A percentile compares a stretch with the other conserved stretches of the same genome.
Evolutionary conservation across 83 land plant species (phyloP).

Genomic region (Diphasiastrum complanatum): DNA sequence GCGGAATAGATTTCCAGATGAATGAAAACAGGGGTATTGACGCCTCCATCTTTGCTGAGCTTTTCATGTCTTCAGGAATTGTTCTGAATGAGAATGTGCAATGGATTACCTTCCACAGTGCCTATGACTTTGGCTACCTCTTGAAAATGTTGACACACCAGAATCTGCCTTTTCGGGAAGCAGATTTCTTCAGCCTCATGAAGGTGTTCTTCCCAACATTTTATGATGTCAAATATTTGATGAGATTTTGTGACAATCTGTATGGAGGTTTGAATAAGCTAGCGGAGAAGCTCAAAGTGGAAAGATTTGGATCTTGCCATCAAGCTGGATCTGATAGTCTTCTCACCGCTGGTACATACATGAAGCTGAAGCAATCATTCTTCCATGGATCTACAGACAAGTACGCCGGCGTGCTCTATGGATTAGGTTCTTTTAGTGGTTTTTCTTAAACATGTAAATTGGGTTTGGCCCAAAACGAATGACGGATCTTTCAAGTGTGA

Average conservation of each 20-base stretch:
- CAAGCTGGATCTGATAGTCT: too few relatives aligned
- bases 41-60: constrained; percentile 15
- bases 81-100: constrained; percentile 9
- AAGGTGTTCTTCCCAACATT: background rate
- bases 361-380: too few relatives aligned
- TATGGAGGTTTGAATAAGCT: background rate
- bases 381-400: too few relatives aligned
- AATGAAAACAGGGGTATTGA: too few relatives aligned
- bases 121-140: constrained; percentile 13
- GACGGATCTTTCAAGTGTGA: too few relatives aligned
- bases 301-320: background rate
- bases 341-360: too few relatives aligned
- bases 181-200: background rate
- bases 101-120: constrained; percentile 16
- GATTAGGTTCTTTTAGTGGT: too few relatives aligned
- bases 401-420: too few relatives aligned
- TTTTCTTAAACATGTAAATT: too few relatives aligned
- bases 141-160: background rate
- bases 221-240: background rate
- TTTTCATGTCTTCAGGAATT: constrained; percentile 11
- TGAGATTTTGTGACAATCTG: too few relatives aligned
- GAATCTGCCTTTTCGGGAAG: background rate
- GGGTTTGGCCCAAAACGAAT: too few relatives aligned
- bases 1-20: too few relatives aligned
- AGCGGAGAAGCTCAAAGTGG: background rate